Conservation (phyloP, 1,284 basidiomycete species). For the Melampsora abietis-canadensis region DNA sequence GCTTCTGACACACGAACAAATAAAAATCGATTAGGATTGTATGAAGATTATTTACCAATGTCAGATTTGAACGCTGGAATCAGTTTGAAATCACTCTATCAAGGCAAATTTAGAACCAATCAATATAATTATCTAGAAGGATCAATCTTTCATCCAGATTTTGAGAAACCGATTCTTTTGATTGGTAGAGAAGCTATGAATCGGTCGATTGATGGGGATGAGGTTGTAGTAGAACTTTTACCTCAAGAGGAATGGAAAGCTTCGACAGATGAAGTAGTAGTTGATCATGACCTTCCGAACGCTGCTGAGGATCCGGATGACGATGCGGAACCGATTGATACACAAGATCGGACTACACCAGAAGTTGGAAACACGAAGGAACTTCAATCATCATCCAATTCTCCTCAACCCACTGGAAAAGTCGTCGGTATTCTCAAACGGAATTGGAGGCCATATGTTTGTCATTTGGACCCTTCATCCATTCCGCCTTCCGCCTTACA, state of each 20-base stretch:
- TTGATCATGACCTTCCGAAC: slow-evolving; percentile 63
- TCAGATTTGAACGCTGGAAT: slow-evolving; percentile 75
- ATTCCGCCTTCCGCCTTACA: slow-evolving; percentile 69
- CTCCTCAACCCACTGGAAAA: slow-evolving; percentile 35
- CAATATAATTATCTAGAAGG: slow-evolving; percentile 96
- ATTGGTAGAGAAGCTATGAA: slow-evolving; percentile 93
- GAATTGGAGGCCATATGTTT: slow-evolving; percentile 65
- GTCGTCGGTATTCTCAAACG: slow-evolving; percentile 35
- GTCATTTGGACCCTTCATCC: slow-evolving; percentile 87
- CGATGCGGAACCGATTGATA: slow-evolving; percentile 53
- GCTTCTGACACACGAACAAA: slow-evolving; percentile 1
- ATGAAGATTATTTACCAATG: slow-evolving; percentile 71
- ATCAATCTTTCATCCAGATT: slow-evolving; percentile 70
- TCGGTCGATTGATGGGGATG: slow-evolving; percentile 85
- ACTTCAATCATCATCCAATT: background rate
- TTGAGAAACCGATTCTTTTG: slow-evolving; percentile 75
- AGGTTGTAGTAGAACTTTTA: slow-evolving; percentile 86
- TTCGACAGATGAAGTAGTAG: slow-evolving; percentile 85
- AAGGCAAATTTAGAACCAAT: slow-evolving; percentile 93
- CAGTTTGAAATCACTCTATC: slow-evolving; percentile 76
- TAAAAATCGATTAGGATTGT: slow-evolving; percentile 46
- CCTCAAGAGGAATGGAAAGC: slow-evolving; percentile 88
- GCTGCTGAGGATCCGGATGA: slow-evolving; percentile 86
- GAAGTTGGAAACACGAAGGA: background rate
- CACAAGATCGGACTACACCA: slow-evolving; percentile 23